Percentiles rank a stretch among this genome's conserved stretches.
Evolutionary conservation across 2,329 filamentous ascomycete genomes (phyloP).

Genomic region (Pestalotiopsis sp.): DNA sequence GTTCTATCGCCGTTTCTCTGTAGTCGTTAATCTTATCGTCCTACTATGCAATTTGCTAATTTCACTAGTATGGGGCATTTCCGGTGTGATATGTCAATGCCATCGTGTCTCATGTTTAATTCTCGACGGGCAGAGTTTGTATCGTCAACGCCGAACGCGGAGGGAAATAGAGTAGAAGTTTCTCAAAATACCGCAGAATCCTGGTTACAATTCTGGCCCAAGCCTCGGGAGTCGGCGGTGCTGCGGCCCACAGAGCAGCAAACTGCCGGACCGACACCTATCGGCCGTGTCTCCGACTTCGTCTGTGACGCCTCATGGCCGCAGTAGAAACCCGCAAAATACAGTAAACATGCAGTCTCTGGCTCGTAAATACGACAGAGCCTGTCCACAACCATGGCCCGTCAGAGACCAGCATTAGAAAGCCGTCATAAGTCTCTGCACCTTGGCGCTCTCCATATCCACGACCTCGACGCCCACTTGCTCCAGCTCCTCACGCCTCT

Average conservation of each 20-base stretch:
- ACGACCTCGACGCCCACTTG: conserved; percentile 66
- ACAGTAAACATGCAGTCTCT: background rate
- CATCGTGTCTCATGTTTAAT: background rate
- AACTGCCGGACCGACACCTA: background rate
- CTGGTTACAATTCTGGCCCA: background rate
- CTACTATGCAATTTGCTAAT: background rate
- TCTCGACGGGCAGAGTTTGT: background rate
- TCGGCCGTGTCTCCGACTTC: background rate
- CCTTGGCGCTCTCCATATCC: conserved; percentile 55
- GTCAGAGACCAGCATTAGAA: background rate
- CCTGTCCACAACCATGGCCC: background rate
- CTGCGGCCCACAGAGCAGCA: background rate
- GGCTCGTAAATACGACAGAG: background rate
- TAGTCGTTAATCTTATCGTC: background rate
- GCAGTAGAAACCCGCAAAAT: background rate
- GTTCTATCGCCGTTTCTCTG: background rate
- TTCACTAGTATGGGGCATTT: background rate
- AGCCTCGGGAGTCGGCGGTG: background rate
- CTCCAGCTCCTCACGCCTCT: conserved; percentile 55
- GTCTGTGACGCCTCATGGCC: background rate
- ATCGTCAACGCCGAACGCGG: background rate
- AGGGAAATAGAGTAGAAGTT: background rate
- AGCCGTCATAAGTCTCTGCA: conserved; percentile 49
- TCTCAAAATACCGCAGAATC: background rate
- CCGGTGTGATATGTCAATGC: background rate